Evolutionary conservation across 2,329 filamentous ascomycete species (phyloP), one percentile per base, ranked within the genome.

Genomic region (Tricladium varicosporioides): DNA sequence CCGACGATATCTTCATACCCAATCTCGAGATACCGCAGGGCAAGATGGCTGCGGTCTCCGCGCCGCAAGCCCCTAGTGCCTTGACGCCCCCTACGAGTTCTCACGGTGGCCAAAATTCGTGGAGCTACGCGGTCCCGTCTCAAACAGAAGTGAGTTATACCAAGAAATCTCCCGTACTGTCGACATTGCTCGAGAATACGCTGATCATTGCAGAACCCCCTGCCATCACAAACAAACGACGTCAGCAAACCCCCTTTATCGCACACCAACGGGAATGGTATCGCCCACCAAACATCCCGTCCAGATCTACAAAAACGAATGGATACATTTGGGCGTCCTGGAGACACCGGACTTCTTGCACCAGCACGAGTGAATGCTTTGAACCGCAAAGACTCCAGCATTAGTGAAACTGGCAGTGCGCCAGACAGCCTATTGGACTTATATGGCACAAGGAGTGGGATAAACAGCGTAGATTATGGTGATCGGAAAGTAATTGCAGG

Each of bases 371-470:
- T 71, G 31, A 67, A 68, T 57, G 70, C 71, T 31, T 66, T 75
- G 46, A 70, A 65, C 56, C 71, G 73, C 53, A 76, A 77, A 40
- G 72, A 74, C 49, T 73, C 70, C 43, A 75, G 75, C 54, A 67
- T 75, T 49, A 74, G 74, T 51, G 72, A 74, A 2, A 70, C 67
- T 48, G 70, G 67, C 40, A 75, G 72, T 60, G 75, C 76, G 11
- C 70, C 74, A n/a, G 79, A 81, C 54, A 76, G 75, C 65, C 62
- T 78, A 13, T 57, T 75, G 42, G 78, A 81, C 46, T 69, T 77
- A 50, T 76, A 78, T 64, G 67, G 67, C 5, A 51, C 59, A 36
- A 68, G 65, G 48, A 63, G 60, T 51, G 60, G 60, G 7, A 58
- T 67, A 15, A 66, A 62, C 53, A 65, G 64, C 46, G 59, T 67